These are phyloP conservation scores for Thielaviopsis euricoi DNA, from an alignment of 2,329 filamentous ascomycete genomes.

Conservation along the genomic window DNA sequence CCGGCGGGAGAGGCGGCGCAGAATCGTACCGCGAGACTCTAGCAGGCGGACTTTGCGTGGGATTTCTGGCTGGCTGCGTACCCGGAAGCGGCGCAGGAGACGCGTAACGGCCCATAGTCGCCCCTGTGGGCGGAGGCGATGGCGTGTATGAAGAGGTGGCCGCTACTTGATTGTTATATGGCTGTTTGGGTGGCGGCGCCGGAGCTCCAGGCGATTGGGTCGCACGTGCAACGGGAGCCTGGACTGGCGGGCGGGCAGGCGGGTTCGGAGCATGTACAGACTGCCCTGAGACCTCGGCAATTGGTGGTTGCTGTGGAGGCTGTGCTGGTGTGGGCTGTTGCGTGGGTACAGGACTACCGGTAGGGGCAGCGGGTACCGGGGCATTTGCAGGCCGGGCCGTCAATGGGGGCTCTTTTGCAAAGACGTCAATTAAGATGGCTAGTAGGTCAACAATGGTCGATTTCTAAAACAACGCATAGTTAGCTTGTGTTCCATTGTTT, in stretches of 20 bases:
- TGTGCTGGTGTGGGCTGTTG: slow-evolving; percentile 30
- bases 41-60: neutral
- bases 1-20: slow-evolving; percentile 27
- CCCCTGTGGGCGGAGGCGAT: neutral
- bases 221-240: neutral
- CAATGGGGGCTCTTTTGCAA: slow-evolving; percentile 88
- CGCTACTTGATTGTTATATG: slow-evolving; percentile 6
- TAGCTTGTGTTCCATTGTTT: slow-evolving; percentile 9
- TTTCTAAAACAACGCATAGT: slow-evolving; percentile 36
- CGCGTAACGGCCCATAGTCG: neutral
- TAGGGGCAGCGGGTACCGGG: neutral
- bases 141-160: neutral
- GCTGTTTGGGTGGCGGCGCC: slow-evolving; percentile 16
- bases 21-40: slow-evolving; percentile 29
- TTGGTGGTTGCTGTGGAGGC: slow-evolving; percentile 17
- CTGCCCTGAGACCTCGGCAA: neutral
- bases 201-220: slow-evolving; percentile 14
- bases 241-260: neutral
- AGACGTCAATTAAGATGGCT: slow-evolving; percentile 66
- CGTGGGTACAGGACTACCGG: slow-evolving; percentile 52
- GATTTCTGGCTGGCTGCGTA: neutral
- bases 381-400: slow-evolving; percentile 35
- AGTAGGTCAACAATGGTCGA: slow-evolving; percentile 73
- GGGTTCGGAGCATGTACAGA: neutral
- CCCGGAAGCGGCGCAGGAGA: neutral